Evolutionary conservation across 306 rosid species (phyloP), one percentile per base, ranked within the genome.

Genomic region (Psophocarpus tetragonolobus): DNA sequence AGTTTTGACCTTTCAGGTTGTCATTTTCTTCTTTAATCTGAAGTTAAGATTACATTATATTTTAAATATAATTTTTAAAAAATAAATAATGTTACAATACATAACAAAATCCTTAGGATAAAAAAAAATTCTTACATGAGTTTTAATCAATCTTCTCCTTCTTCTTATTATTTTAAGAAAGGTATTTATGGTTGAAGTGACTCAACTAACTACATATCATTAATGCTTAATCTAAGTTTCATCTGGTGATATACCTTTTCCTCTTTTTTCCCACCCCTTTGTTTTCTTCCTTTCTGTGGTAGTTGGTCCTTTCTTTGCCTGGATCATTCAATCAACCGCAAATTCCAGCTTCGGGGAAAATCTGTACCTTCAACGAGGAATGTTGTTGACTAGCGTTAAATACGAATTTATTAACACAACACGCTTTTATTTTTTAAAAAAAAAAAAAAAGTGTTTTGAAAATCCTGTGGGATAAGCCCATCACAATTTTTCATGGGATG

Each of bases 401-500:
- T 35, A 15, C 4, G 21, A 36, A 15, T 13, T 41, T 5, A 60
- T 29, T 58, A 60, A 29, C 26, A 61, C 15, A 75, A 13, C n/a
- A 48, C 14, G 15, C 2, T 65, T 36, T 20, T 32, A 0, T 64
- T 2, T 15, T 9, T 0, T 33, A 3, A 18, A 33, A 45, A 3
- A 18, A 33, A 18, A 4, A 13, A 27, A 24, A 45, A 3, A 30
- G 18, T 29, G 45, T 68, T 62, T 30, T 20, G n/a, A 5, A 14
- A 29, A 62, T 35, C 35, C 81, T 36, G 68, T 69, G 57, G 47
- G 58, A 67, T 35, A 45, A 68, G 58, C 57, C 60, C 42, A 42
- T 6, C 14, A 39, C 39, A 60, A 58, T n/a, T 54, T 54, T 36
- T 48, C 60, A 35, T 35, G 21, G 21, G 29, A 70, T 29, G 67